Evolutionary conservation across 1,284 basidiomycete genomes (phyloP).

Genomic region (Ceratobasidium sp.): DNA sequence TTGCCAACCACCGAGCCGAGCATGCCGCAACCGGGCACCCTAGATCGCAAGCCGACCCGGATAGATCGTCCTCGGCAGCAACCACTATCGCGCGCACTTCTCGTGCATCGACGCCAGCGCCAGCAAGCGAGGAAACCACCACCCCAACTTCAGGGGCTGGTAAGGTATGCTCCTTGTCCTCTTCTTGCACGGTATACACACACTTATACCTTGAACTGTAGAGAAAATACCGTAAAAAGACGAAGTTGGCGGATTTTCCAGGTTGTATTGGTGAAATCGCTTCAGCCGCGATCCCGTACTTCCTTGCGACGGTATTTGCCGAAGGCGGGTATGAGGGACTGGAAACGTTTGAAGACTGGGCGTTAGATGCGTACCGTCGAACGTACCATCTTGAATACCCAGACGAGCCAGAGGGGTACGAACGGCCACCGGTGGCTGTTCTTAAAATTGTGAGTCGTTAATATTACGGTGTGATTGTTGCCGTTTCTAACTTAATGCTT

Average conservation of each 20-base stretch:
- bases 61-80: neutral
- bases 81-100: neutral
- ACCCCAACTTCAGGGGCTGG: neutral
- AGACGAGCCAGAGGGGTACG: neutral
- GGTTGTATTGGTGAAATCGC: constrained; percentile 1
- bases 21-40: neutral
- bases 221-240: constrained; percentile 13
- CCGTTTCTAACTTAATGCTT: neutral
- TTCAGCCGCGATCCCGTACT: constrained; percentile 10
- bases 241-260: constrained; percentile 6
- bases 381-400: neutral
- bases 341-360: constrained; percentile 12
- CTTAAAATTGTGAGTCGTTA: constrained; percentile 5
- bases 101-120: neutral
- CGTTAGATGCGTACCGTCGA: constrained; percentile 8
- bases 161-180: neutral
- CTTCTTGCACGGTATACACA: neutral
- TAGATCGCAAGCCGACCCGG: neutral
- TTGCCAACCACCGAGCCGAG: neutral
- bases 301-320: constrained; percentile 24
- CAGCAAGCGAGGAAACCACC: too few species aligned
- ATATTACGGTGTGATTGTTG: too few species aligned
- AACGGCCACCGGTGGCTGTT: constrained; percentile 4
- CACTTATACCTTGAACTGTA: neutral
- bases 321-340: constrained; percentile 13